Percentiles rank a stretch among this genome's conserved stretches.
Evolutionary conservation across 306 rosid genomes (phyloP).

Genomic region (Prunus persica): Prunus_persica_NCBIv2 NC_034016.1:13757001-13757500

Average conservation of each 20-base stretch:
- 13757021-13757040: conserved; percentile 98
- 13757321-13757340: conserved; percentile 80
- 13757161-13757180: conserved; percentile 94
- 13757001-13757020: conserved; percentile 55
- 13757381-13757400: conserved; percentile 19
- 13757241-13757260: conserved; percentile 27
- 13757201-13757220: conserved; percentile 74
- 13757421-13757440: background rate
- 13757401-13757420: background rate
- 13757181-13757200: conserved; percentile 87
- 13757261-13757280: conserved; percentile 3
- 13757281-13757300: conserved; percentile 19
- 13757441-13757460: background rate
- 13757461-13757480: background rate
- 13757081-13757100: conserved; percentile 3
- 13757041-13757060: conserved; percentile 95
- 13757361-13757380: conserved; percentile 50
- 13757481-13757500: conserved; percentile 23
- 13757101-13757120: conserved; percentile 6
- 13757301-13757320: conserved; percentile 27
- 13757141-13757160: conserved; percentile 20
- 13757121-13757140: conserved; percentile 6
- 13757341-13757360: conserved; percentile 52
- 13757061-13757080: conserved; percentile 70
- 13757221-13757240: conserved; percentile 68